Percentiles rank a stretch among this genome's conserved stretches.
These are phyloP conservation scores for Talaromyces thailandensis DNA, from an alignment of 495 filamentous ascomycete genomes.

Conservation along the genomic window DNA sequence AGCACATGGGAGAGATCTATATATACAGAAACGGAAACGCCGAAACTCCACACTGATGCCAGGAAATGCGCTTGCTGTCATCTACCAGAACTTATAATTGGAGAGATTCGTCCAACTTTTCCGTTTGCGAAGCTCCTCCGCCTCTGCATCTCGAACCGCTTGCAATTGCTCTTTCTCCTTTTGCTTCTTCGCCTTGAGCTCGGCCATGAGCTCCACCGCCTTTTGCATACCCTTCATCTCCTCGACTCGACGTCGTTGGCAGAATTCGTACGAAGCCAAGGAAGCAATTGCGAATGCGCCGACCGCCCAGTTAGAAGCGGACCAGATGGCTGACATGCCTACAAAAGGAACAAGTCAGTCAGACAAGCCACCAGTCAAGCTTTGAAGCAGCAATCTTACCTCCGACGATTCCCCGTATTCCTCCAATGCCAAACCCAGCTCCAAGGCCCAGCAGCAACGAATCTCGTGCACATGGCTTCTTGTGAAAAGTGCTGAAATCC, in stretches of 20 bases:
- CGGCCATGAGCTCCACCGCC: conserved; percentile 70
- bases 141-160: conserved; percentile 37
- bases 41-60: conserved; percentile 23
- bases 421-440: conserved; percentile 64
- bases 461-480: conserved; percentile 75
- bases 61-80: conserved; percentile 14
- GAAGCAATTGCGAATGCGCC: conserved; percentile 59
- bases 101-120: conserved; percentile 44
- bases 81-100: conserved; percentile 43
- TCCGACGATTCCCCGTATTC: conserved; percentile 60
- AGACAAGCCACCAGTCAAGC: conserved; percentile 1
- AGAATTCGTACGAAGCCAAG: conserved; percentile 68
- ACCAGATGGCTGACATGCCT: conserved; percentile 37
- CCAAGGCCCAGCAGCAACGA: conserved; percentile 75
- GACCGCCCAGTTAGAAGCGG: conserved; percentile 76
- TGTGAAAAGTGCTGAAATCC: conserved; percentile 67
- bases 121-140: conserved; percentile 38
- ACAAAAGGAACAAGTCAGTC: conserved; percentile 2
- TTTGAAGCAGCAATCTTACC: conserved; percentile 39
- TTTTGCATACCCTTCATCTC: conserved; percentile 74
- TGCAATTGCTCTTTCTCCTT: conserved; percentile 53
- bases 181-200: conserved; percentile 58
- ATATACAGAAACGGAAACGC: conserved; percentile 2
- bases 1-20: background rate
- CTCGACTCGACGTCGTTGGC: conserved; percentile 56